Evolutionary conservation across 176 grass and related monocot genomes (phyloP), one percentile per base, ranked within the genome.

Genomic region (Panicum miliaceum): DNA sequence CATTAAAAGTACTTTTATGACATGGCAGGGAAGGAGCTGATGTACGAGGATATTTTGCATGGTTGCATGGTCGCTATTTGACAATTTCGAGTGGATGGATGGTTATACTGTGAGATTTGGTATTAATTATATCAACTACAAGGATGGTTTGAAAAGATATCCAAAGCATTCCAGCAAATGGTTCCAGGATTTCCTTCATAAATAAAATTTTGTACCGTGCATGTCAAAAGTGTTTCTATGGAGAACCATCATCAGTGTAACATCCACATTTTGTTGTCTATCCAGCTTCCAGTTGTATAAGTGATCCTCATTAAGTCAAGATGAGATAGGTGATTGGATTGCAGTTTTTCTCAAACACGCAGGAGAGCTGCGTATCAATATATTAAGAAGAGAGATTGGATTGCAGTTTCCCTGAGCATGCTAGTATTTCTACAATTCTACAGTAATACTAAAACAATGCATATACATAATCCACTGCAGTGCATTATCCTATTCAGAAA

Each of bases 31-130:
- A 91, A 88, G 89, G 91, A 57, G 87, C 76, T 19, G 60, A 93
- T 20, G 72, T 98, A 35, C 85, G 67, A 72, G 95, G 92, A 79
- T 98, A 90, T 53, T 98, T 98, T 66, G 89, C 90, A 37, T 98
- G 95, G 95, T 98, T 66, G 89, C 90, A 37, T 98, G 95, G 95
- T 94, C 92, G 0, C 71, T 98, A 23, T 89, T 93, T 42, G 95
- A 98, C 82, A 93, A 98, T 22, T 94, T 98, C 7, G 95, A 98
- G 76, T 98, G 92, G 95, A 77, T 84, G 83, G 88, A 88, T 74
- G 95, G 95, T 22, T 98, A 88, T 80, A 88, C 87, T n/a, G 90
- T 98, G 18, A 84, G 95, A 26, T 98, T 98, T 22, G 92, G 92
- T 22, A 85, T 93, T 62, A 86, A 88, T 48, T 94, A 88, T 50